A percentile compares a stretch with the other conserved stretches of the same genome.
Evolutionary conservation across 1,139 yeast genomes (phyloP).

Genomic region (Eremothecium gossypii): DNA sequence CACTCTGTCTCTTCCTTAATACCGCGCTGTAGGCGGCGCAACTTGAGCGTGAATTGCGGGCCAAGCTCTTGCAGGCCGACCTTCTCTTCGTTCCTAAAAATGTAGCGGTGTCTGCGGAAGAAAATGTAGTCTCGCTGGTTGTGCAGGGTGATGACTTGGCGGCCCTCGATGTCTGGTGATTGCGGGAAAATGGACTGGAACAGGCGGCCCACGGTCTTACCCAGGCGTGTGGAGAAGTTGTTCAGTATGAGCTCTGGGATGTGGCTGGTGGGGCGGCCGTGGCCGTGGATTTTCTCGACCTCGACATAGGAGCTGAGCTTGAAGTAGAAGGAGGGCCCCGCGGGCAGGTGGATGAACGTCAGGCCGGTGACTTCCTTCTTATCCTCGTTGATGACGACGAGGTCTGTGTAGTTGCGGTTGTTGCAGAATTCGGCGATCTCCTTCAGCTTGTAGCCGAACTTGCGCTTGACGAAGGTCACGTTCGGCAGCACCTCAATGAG

Average conservation of each 20-base stretch:
- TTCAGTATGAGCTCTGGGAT: constrained; percentile 86
- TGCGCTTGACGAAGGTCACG: constrained; percentile 77
- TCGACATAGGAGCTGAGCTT: constrained; percentile 71
- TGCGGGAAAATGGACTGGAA: constrained; percentile 91
- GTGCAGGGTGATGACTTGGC: constrained; percentile 91
- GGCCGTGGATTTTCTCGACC: constrained; percentile 71
- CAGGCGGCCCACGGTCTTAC: constrained; percentile 83
- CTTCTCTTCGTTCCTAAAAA: constrained; percentile 78
- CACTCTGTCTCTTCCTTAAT: constrained; percentile 86
- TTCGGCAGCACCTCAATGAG: constrained; percentile 80
- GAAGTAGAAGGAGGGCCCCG: constrained; percentile 91
- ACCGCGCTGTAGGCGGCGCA: constrained; percentile 85
- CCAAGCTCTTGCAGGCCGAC: constrained; percentile 95
- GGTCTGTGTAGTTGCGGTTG: constrained; percentile 77
- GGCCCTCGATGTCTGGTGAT: constrained; percentile 84
- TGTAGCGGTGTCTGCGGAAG: constrained; percentile 88
- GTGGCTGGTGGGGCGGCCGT: constrained; percentile 84
- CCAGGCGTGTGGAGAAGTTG: constrained; percentile 85
- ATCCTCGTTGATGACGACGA: constrained; percentile 85
- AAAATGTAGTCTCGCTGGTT: constrained; percentile 93
- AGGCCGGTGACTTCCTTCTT: constrained; percentile 85
- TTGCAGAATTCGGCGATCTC: constrained; percentile 79
- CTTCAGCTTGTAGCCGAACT: constrained; percentile 70
- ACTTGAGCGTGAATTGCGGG: constrained; percentile 85
- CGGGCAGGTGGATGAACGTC: constrained; percentile 87